These are phyloP conservation scores for Verruconis gallopava DNA, from an alignment of 2,329 filamentous ascomycete species.

Conservation along the genomic window DNA sequence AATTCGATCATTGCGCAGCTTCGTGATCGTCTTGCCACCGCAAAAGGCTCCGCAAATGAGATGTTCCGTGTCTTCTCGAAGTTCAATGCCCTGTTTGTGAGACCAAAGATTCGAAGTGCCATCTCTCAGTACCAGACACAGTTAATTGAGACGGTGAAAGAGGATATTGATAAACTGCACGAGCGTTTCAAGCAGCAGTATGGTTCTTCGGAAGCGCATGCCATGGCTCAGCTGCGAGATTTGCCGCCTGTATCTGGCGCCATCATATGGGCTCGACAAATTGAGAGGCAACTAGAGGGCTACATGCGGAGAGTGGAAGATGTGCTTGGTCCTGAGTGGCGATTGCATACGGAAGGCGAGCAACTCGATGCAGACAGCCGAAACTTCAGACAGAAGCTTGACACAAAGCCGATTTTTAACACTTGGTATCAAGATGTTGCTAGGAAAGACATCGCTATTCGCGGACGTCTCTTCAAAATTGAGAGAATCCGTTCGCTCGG, in stretches of 20 bases:
- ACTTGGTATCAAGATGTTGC: slow-evolving; percentile 90
- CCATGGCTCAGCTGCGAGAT: slow-evolving; percentile 95
- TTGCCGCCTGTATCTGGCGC: slow-evolving; percentile 90
- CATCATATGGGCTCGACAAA: slow-evolving; percentile 95
- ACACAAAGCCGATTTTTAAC: slow-evolving; percentile 86
- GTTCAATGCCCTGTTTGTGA: slow-evolving; percentile 96
- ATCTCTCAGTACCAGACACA: slow-evolving; percentile 98
- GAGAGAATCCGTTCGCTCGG: slow-evolving; percentile 79
- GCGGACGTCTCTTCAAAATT: slow-evolving; percentile 84
- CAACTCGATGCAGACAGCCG: slow-evolving; percentile 85
- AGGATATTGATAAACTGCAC: slow-evolving; percentile 84
- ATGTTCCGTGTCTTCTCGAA: slow-evolving; percentile 99
- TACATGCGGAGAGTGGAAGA: slow-evolving; percentile 99
- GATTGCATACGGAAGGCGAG: slow-evolving; percentile 84
- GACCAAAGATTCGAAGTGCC: slow-evolving; percentile 96
- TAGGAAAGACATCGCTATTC: slow-evolving; percentile 77
- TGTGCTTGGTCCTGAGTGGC: slow-evolving; percentile 89
- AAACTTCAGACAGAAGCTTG: slow-evolving; percentile 90
- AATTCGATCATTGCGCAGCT: slow-evolving; percentile 96
- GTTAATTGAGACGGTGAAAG: slow-evolving; percentile 94
- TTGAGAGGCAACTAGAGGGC: slow-evolving; percentile 84
- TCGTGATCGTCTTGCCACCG: slow-evolving; percentile 82
- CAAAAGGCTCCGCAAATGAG: slow-evolving; percentile 83
- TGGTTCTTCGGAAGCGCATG: slow-evolving; percentile 91
- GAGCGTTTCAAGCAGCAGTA: slow-evolving; percentile 99